Percentiles rank a stretch among this genome's conserved stretches.
Evolutionary conservation across 1,139 yeast species (phyloP).

Genomic region (Saccharomycopsis hybrid): DNA sequence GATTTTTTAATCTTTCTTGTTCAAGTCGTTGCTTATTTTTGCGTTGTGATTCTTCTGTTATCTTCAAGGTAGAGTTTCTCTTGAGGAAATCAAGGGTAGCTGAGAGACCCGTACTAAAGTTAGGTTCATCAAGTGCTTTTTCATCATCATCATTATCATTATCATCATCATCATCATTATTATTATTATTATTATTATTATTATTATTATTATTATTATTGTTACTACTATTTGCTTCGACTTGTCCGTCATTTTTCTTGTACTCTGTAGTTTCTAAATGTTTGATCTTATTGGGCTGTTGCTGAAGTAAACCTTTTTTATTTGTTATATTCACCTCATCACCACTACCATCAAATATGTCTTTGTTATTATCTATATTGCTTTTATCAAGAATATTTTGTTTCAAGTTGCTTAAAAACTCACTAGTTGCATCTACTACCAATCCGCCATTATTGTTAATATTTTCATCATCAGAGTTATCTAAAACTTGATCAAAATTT

Average conservation of each 20-base stretch:
- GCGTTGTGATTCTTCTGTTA: conserved; percentile 22
- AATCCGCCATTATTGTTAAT: conserved; percentile 30
- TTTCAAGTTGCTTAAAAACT: conserved; percentile 42
- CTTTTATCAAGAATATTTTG: conserved; percentile 5
- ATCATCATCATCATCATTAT: conserved; percentile 16
- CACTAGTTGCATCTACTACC: conserved; percentile 51
- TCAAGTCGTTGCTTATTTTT: conserved; percentile 24
- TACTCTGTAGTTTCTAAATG: conserved; percentile 12
- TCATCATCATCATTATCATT: conserved; percentile 19
- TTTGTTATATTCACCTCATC: too few relatives aligned
- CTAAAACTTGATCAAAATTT: conserved; percentile 29
- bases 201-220: too few relatives aligned
- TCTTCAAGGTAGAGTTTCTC: conserved; percentile 35
- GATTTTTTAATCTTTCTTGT: conserved; percentile 28
- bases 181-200: conserved; percentile 9
- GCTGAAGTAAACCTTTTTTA: too few relatives aligned
- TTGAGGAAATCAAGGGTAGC: conserved; percentile 50
- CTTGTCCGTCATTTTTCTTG: not conserved
- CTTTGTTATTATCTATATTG: too few relatives aligned
- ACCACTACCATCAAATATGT: not conserved
- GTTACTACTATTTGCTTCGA: conserved; percentile 21
- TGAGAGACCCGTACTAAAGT: conserved; percentile 48
- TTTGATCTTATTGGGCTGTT: too few relatives aligned
- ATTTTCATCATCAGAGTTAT: conserved; percentile 23
- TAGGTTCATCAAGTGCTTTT: conserved; percentile 24